phyloP scores from a whole-genome alignment of 768 basidiomycete species.

The Neoboletus subvelutipes region DNA sequence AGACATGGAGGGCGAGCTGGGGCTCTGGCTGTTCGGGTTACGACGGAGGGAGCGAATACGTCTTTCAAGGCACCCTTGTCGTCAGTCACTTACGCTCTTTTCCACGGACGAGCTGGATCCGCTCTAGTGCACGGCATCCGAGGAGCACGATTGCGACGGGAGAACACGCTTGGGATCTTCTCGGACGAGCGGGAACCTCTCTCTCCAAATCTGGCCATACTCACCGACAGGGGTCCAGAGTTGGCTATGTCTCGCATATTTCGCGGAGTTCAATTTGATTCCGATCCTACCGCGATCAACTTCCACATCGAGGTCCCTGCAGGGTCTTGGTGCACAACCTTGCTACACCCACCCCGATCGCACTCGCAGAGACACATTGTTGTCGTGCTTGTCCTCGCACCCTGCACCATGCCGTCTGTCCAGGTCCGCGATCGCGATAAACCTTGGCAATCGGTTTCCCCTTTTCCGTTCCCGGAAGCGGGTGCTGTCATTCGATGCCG shows the following conservation, averaged over 20 bases:
- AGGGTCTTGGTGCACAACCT: neutral
- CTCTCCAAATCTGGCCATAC: neutral
- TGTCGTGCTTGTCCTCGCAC: neutral
- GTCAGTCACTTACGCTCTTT: neutral
- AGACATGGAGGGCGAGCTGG: neutral
- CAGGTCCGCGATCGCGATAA: neutral
- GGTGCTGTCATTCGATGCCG: slow-evolving; percentile 8
- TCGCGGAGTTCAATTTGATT: slow-evolving; percentile 26
- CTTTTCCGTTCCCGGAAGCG: slow-evolving; percentile 5
- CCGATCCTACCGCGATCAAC: slow-evolving; percentile 28
- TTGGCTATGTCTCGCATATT: neutral
- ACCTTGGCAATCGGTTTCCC: neutral
- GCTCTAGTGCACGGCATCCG: slow-evolving; percentile 21
- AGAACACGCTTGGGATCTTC: neutral
- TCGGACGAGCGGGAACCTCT: neutral
- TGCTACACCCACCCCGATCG: neutral
- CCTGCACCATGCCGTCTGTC: neutral
- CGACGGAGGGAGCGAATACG: neutral
- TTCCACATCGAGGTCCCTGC: slow-evolving; percentile 11
- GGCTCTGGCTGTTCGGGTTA: neutral
- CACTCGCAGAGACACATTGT: neutral
- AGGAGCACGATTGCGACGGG: slow-evolving; percentile 14
- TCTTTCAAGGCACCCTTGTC: neutral
- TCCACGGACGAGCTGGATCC: slow-evolving; percentile 7
- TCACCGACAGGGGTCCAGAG: neutral